Percentiles rank a stretch among this genome's conserved stretches.
Conservation (phyloP, 208 protist genomes). For the Wallacemonas sp. region DNA sequence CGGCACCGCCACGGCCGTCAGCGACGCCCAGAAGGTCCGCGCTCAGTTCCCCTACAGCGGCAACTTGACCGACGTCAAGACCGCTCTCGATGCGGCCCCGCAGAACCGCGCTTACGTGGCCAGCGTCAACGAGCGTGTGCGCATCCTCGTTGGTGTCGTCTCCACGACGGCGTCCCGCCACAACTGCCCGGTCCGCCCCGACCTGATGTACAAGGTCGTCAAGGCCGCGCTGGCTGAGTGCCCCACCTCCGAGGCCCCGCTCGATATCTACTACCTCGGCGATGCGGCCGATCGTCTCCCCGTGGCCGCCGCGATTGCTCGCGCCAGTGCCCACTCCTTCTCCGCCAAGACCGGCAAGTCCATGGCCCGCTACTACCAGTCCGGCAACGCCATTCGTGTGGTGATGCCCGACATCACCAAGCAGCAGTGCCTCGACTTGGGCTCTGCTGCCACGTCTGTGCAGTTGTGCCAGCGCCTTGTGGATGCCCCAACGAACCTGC, state of each 20-base stretch:
- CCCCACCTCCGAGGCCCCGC: conserved; percentile 7
- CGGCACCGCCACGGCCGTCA: conserved; percentile 38
- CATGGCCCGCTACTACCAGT: conserved; percentile 47
- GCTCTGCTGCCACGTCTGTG: conserved; percentile 32
- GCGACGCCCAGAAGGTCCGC: conserved; percentile 14
- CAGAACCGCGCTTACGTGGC: conserved; percentile 25
- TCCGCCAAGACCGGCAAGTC: conserved; percentile 55
- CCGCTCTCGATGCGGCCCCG: conserved; percentile 16
- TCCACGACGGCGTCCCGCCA: conserved; percentile 57
- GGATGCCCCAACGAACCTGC: conserved; percentile 80
- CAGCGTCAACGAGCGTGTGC: conserved; percentile 19
- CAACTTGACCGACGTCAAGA: conserved; percentile 7
- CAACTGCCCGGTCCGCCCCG: conserved; percentile 75
- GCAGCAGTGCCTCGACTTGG: conserved; percentile 6
- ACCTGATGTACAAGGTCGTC: conserved; percentile 49
- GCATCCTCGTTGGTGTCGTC: conserved; percentile 55
- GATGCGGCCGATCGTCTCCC: conserved; percentile 32
- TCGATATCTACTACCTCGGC: conserved; percentile 68
- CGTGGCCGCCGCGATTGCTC: conserved; percentile 57
- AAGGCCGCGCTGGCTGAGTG: conserved; percentile 40
- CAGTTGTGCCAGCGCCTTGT: conserved; percentile 85
- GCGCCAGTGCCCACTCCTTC: conserved; percentile 58
- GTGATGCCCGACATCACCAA: conserved; percentile 29
- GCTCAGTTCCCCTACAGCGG: conserved; percentile 7
- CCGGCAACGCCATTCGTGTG: conserved; percentile 41